Percentiles rank a stretch among this genome's conserved stretches.
phyloP scores from a whole-genome alignment of 768 basidiomycete species.

The Agrocybe chaxingu region DNA sequence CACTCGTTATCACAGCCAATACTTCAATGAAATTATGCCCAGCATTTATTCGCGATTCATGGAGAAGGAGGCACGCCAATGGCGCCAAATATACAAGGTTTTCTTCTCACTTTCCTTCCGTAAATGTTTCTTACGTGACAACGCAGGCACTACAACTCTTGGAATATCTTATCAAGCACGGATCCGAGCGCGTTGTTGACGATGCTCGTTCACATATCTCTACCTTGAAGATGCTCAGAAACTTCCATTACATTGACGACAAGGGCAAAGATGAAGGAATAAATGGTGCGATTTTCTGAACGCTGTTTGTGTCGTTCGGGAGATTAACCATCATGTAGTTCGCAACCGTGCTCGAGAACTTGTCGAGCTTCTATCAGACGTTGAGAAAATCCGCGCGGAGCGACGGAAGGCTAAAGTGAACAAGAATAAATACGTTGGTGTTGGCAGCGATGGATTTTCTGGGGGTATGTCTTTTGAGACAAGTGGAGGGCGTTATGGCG shows the following conservation, averaged over 20 bases:
- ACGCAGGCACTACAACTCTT: slow-evolving; percentile 83
- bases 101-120: neutral
- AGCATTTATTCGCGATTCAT: slow-evolving; percentile 92
- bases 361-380: slow-evolving; percentile 86
- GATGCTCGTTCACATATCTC: slow-evolving; percentile 93
- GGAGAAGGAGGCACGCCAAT: slow-evolving; percentile 97
- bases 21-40: slow-evolving; percentile 99
- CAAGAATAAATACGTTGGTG: slow-evolving; percentile 85
- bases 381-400: slow-evolving; percentile 86
- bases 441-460: slow-evolving; percentile 76
- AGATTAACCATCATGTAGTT: slow-evolving; percentile 44
- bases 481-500: slow-evolving; percentile 35
- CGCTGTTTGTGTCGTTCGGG: neutral
- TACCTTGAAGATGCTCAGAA: slow-evolving; percentile 95
- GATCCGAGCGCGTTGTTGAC: slow-evolving; percentile 96
- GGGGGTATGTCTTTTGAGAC: slow-evolving; percentile 40
- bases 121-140: neutral
- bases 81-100: slow-evolving; percentile 99
- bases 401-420: slow-evolving; percentile 91
- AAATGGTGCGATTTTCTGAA: slow-evolving; percentile 60
- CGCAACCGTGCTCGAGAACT: slow-evolving; percentile 93
- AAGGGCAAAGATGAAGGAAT: slow-evolving; percentile 98
- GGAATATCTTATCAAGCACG: slow-evolving; percentile 96
- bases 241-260: slow-evolving; percentile 98
- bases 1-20: slow-evolving; percentile 55